Conservation (phyloP, 305 asterid species). For the Ilex paraguariensis region DNA sequence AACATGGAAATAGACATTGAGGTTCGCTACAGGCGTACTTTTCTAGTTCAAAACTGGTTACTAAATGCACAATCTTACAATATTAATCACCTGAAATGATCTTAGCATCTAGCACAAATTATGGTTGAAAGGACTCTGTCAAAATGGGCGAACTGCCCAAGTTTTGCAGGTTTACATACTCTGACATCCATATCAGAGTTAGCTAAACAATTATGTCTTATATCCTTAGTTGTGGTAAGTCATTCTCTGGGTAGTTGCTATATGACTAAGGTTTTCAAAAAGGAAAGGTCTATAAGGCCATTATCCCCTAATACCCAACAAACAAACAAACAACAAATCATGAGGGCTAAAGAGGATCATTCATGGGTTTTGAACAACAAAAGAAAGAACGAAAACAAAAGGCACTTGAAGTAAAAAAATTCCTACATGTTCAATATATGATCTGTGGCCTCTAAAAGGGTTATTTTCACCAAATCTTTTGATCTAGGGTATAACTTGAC, state of each 20-base stretch:
- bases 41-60: too few relatives aligned
- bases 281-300: background rate
- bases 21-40: background rate
- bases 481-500: slow-evolving; percentile 70
- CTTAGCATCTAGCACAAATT: too few relatives aligned
- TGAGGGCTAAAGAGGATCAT: background rate
- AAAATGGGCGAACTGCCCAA: too few relatives aligned
- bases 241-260: too few relatives aligned
- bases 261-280: too few relatives aligned
- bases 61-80: background rate
- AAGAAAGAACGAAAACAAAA: background rate
- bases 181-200: too few relatives aligned
- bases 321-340: background rate
- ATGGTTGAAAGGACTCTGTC: too few relatives aligned
- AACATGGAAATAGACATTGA: background rate
- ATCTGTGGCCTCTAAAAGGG: slow-evolving; percentile 94
- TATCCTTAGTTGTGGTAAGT: too few relatives aligned
- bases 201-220: too few relatives aligned
- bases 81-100: background rate
- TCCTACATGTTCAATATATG: slow-evolving; percentile 85
- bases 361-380: background rate
- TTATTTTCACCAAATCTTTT: slow-evolving; percentile 73
- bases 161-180: too few relatives aligned
- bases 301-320: background rate
- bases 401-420: slow-evolving; percentile 5